These are phyloP conservation scores for Aspergillus awamori DNA, from an alignment of 2,329 filamentous ascomycete genomes.

Conservation along the genomic window DNA sequence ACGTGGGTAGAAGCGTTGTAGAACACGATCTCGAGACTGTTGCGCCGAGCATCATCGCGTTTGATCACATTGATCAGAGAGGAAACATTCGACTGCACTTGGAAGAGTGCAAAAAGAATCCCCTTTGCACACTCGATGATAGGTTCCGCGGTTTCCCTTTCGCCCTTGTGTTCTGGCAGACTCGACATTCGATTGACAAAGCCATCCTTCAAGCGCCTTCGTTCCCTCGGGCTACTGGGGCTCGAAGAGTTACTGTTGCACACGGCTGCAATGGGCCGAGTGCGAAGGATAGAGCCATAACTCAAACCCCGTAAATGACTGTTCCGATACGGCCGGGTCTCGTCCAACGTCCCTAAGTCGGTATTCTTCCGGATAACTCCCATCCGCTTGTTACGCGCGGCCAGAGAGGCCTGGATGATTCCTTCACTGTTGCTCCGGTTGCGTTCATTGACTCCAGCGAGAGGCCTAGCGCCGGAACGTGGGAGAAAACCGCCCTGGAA, in stretches of 20 bases:
- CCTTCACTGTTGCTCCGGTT: conserved; percentile 66
- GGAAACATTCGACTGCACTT: conserved; percentile 52
- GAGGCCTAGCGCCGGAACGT: conserved; percentile 72
- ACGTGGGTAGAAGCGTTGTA: conserved; percentile 60
- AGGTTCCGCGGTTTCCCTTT: conserved; percentile 50
- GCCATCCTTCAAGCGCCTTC: conserved; percentile 44
- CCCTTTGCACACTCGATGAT: conserved; percentile 60
- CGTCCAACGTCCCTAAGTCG: conserved; percentile 57
- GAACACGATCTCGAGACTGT: conserved; percentile 59
- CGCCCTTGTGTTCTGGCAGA: conserved; percentile 58
- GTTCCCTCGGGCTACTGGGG: conserved; percentile 48
- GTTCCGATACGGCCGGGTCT: conserved; percentile 54
- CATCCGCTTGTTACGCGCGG: conserved; percentile 60
- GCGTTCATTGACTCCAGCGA: conserved; percentile 64
- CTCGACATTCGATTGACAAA: conserved; percentile 59
- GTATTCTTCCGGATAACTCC: conserved; percentile 62
- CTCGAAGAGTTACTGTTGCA: conserved; percentile 47
- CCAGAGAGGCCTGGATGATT: conserved; percentile 52
- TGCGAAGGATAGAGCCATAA: conserved; percentile 56
- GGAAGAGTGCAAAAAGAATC: conserved; percentile 58
- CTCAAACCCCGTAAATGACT: conserved; percentile 61
- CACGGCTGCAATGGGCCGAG: conserved; percentile 36
- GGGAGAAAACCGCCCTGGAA: conserved; percentile 55
- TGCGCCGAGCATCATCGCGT: conserved; percentile 50
- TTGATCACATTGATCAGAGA: conserved; percentile 52